Percentiles rank a stretch among this genome's conserved stretches.
phyloP scores from a whole-genome alignment of 371 early-diverging fungal genomes.

The Zopfochytrium polystomum region DNA sequence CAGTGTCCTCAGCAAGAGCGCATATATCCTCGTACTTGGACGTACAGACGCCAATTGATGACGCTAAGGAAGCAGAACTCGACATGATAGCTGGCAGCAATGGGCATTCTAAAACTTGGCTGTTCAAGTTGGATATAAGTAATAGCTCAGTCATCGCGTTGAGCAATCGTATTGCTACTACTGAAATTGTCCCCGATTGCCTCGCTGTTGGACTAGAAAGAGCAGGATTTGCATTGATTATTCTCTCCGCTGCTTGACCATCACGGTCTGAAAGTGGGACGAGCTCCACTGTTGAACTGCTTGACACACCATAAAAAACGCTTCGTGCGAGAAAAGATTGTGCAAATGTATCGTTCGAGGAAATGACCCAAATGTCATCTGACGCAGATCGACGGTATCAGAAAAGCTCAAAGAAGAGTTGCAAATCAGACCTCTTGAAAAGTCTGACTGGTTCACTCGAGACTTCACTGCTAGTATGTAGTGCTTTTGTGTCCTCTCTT shows the following conservation, averaged over 20 bases:
- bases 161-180: conserved; percentile 63
- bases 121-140: conserved; percentile 56
- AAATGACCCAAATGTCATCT: conserved; percentile 71
- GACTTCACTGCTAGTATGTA: background rate
- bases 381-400: background rate
- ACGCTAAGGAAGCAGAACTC: background rate
- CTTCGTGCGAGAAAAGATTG: conserved; percentile 56
- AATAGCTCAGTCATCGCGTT: conserved; percentile 70
- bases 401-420: background rate
- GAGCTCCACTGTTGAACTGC: conserved; percentile 32
- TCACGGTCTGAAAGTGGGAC: conserved; percentile 15
- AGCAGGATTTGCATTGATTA: background rate
- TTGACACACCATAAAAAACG: conserved; percentile 59
- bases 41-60: background rate
- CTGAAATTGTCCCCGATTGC: conserved; percentile 39
- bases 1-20: conserved; percentile 30
- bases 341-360: conserved; percentile 47
- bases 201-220: conserved; percentile 29
- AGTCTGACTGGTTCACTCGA: no score
- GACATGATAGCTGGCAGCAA: background rate
- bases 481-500: background rate
- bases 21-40: conserved; percentile 13
- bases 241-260: background rate
- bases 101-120: background rate
- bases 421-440: no score